Percentiles rank a stretch among this genome's conserved stretches.
Conservation (phyloP, 2,329 filamentous ascomycete species). For the Xylariaceae sp. region DNA sequence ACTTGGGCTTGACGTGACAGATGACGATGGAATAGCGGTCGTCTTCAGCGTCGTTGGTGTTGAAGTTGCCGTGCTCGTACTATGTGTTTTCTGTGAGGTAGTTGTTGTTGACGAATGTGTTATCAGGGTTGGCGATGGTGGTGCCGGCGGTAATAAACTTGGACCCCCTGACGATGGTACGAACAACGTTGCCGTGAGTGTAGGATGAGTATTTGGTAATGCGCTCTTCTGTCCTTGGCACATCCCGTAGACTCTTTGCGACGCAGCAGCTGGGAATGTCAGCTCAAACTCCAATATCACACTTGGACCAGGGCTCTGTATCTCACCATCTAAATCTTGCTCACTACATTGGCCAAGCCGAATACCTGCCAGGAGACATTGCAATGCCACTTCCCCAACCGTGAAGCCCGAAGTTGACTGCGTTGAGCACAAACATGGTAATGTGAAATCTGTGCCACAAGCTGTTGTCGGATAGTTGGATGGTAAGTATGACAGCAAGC, state of each 20-base stretch:
- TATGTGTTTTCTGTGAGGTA: not conserved
- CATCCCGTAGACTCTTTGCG: conserved; percentile 47
- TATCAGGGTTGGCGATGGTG: not conserved
- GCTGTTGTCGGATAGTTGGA: conserved; percentile 48
- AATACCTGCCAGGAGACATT: conserved; percentile 57
- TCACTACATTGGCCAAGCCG: conserved; percentile 47
- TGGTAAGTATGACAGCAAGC: conserved; percentile 58
- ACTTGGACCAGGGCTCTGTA: not conserved
- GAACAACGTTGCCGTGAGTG: conserved; percentile 53
- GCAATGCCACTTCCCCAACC: conserved; percentile 64
- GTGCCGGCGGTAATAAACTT: conserved; percentile 18
- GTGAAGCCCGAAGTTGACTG: conserved; percentile 59
- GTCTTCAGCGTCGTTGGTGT: not conserved
- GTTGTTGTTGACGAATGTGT: not conserved
- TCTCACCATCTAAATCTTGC: conserved; percentile 38
- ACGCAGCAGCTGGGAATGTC: conserved; percentile 20
- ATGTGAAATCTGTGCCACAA: conserved; percentile 47
- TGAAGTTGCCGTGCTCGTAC: not conserved
- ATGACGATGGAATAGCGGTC: not conserved
- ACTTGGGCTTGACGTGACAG: conserved; percentile 11
- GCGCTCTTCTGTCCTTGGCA: conserved; percentile 49
- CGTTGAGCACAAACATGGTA: conserved; percentile 60
- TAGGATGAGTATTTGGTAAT: conserved; percentile 51
- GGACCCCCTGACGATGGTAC: conserved; percentile 25
- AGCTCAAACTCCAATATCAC: conserved; percentile 18